Evolutionary conservation across 345 rosid species (phyloP), one percentile per base, ranked within the genome.

Genomic region (Ceriops zippeliana): DNA sequence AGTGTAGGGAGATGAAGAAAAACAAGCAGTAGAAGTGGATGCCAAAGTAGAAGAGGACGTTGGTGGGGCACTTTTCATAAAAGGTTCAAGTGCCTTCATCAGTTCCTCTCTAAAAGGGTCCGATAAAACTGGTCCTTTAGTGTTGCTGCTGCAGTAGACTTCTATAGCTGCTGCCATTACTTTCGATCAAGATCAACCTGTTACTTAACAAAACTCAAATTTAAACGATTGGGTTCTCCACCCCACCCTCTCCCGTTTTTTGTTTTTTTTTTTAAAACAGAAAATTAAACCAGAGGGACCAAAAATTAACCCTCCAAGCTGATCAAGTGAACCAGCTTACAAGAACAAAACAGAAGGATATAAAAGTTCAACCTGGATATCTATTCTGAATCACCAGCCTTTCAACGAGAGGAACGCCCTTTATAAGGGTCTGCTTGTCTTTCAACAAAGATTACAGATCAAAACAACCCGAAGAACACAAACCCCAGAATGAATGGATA

Each of bases 41-140:
- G 65, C 21, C 24, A 16, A n/a, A 16, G 58, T 8, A 31, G 68
- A 65, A n/a, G 42, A 65, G 42, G 26, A 24, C 26, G 42, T 7
- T n/a, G 35, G 10, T 16, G 71, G 58, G 31, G 58, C 65, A 69
- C 72, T 69, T 60, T 69, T 59, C 65, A 69, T 59, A 69, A 69
- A 69, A 69, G 72, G 72, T 16, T 69, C 65, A 49, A 69, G 84
- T 75, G 87, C 89, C 74, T 81, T 83, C 89, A 85, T 82, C 34
- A 87, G 73, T 74, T 87, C 91, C 66, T 80, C 89, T 47, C 72
- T 79, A 13, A 76, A 79, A 58, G 86, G 89, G 76, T 87, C 89
- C 31, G 89, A 82, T 65, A 80, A 64, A 63, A 76, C 63, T 7
- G 66, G 73, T 65, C 60, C 2, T 46, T 4, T 13, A 42, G 70